Percentiles rank a stretch among this genome's conserved stretches.
These are phyloP conservation scores for Xylariaceae sp. DNA, from an alignment of 2,329 filamentous ascomycete species.

Conservation along the genomic window DNA sequence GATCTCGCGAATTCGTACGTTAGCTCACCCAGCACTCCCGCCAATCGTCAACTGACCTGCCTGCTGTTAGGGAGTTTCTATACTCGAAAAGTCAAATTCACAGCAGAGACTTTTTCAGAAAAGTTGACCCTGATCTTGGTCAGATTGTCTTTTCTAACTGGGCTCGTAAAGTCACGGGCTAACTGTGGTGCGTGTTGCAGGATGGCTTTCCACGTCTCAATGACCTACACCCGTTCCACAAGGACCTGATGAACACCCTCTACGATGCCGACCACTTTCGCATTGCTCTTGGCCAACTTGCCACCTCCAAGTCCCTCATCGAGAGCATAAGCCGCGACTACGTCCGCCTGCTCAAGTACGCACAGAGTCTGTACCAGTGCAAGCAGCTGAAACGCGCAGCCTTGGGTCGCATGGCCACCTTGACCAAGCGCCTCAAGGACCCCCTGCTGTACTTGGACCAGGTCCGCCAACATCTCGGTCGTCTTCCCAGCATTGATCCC, in stretches of 20 bases:
- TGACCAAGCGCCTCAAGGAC: conserved; percentile 91
- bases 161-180: background rate
- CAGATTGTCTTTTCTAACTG: background rate
- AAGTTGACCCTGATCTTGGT: conserved; percentile 56
- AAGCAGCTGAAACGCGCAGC: conserved; percentile 97
- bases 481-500: conserved; percentile 96
- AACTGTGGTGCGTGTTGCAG: conserved; percentile 7
- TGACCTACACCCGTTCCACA: conserved; percentile 90
- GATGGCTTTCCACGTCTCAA: conserved; percentile 85
- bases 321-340: conserved; percentile 97
- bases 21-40: background rate
- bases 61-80: conserved; percentile 66
- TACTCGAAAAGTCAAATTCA: conserved; percentile 97
- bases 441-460: conserved; percentile 94
- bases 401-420: conserved; percentile 96
- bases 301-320: conserved; percentile 92
- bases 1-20: conserved; percentile 74
- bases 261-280: conserved; percentile 98
- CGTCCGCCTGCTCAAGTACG: conserved; percentile 93
- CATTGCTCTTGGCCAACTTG: conserved; percentile 92
- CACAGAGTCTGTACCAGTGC: conserved; percentile 95
- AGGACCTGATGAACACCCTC: conserved; percentile 89
- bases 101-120: conserved; percentile 92
- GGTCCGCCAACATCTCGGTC: conserved; percentile 92
- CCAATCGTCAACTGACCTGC: conserved; percentile 3